Percentiles rank a stretch among this genome's conserved stretches.
Evolutionary conservation across 2,329 filamentous ascomycete genomes (phyloP).

Genomic region (Aureobasidium sp.): DNA sequence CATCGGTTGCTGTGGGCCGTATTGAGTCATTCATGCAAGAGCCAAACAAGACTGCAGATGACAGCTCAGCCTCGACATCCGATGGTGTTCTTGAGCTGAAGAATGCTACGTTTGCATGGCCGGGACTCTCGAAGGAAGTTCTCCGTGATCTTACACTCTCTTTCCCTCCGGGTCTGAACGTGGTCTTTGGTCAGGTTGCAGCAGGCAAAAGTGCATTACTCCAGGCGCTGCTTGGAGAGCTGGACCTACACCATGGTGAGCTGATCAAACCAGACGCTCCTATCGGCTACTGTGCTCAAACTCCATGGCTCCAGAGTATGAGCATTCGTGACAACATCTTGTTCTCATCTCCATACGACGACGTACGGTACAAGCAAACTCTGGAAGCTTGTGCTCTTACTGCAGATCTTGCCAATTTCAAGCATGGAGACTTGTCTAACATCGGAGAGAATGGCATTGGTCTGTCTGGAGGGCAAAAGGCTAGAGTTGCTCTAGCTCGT

Average conservation of each 20-base stretch:
- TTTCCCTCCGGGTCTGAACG: conserved; percentile 49
- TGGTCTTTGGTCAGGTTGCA: conserved; percentile 55
- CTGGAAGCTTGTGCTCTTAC: conserved; percentile 54
- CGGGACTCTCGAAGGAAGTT: conserved; percentile 52
- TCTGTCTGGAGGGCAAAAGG: conserved; percentile 40
- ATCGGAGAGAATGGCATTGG: conserved; percentile 39
- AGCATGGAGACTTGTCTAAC: conserved; percentile 51
- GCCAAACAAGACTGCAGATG: conserved; percentile 53
- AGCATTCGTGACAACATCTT: conserved; percentile 60
- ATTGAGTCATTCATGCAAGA: conserved; percentile 83
- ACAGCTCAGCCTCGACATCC: conserved; percentile 27
- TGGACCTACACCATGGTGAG: conserved; percentile 44
- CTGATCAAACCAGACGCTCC: conserved; percentile 46
- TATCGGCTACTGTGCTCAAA: conserved; percentile 56
- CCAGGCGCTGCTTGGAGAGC: conserved; percentile 50
- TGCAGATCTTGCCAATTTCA: conserved; percentile 53
- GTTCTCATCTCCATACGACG: conserved; percentile 59
- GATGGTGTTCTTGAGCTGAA: conserved; percentile 40
- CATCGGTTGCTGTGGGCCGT: conserved; percentile 69
- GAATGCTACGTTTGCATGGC: conserved; percentile 70
- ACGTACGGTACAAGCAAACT: conserved; percentile 59
- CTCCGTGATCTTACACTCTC: conserved; percentile 45
- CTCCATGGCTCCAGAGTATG: conserved; percentile 61
- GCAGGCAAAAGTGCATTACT: conserved; percentile 55
- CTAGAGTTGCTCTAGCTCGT: conserved; percentile 39